Evolutionary conservation across 2,329 filamentous ascomycete species (phyloP).

Genomic region (Colletotrichum sp.): DNA sequence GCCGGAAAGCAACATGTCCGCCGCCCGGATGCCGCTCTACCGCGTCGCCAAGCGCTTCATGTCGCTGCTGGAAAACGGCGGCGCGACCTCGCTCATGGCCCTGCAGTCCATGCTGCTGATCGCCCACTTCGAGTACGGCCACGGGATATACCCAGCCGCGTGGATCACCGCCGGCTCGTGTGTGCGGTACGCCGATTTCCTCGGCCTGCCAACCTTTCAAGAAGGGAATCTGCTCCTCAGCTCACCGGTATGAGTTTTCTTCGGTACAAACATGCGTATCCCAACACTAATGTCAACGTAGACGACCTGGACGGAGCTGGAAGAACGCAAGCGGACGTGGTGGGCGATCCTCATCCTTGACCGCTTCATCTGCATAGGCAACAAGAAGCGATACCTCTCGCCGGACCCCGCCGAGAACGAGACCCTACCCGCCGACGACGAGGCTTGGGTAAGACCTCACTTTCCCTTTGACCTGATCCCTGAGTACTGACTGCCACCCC

Average conservation of each 20-base stretch:
- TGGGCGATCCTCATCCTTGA: slow-evolving; percentile 55
- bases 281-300: slow-evolving; percentile 25
- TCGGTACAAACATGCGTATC: neutral
- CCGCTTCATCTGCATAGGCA: slow-evolving; percentile 15
- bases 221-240: slow-evolving; percentile 42
- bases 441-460: slow-evolving; percentile 38
- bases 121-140: slow-evolving; percentile 52
- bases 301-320: slow-evolving; percentile 49
- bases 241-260: slow-evolving; percentile 31
- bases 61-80: slow-evolving; percentile 43
- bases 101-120: slow-evolving; percentile 52
- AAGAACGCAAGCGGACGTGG: slow-evolving; percentile 52
- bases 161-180: slow-evolving; percentile 53
- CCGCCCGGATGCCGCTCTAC: slow-evolving; percentile 44
- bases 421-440: slow-evolving; percentile 41
- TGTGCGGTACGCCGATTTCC: slow-evolving; percentile 47
- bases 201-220: slow-evolving; percentile 44
- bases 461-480: no score
- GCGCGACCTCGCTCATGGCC: slow-evolving; percentile 44
- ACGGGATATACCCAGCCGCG: slow-evolving; percentile 54
- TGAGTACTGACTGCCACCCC: neutral
- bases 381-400: slow-evolving; percentile 24
- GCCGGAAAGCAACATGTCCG: slow-evolving; percentile 32
- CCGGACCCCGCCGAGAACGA: slow-evolving; percentile 26
- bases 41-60: slow-evolving; percentile 47